Conservation (phyloP, 768 basidiomycete genomes). For the Suillus hirtellus region DNA sequence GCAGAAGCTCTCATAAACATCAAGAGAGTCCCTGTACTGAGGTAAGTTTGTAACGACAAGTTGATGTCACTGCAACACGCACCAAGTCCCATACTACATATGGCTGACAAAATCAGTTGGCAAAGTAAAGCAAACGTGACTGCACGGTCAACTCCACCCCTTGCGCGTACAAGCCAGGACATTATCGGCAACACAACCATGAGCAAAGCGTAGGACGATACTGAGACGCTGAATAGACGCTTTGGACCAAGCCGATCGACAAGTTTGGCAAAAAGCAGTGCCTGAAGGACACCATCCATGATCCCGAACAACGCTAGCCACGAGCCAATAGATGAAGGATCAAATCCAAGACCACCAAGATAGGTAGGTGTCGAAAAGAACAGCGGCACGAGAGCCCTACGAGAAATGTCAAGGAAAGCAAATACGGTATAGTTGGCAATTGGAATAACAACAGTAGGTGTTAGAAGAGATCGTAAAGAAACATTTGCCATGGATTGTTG, state of each 20-base stretch:
- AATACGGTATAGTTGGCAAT: slow-evolving; percentile 43
- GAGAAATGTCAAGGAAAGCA: slow-evolving; percentile 43
- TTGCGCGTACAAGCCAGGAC: slow-evolving; percentile 36
- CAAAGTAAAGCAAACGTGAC: slow-evolving; percentile 39
- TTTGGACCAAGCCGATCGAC: slow-evolving; percentile 44
- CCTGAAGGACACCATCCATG: slow-evolving; percentile 40
- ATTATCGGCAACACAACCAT: slow-evolving; percentile 47
- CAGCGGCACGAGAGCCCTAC: slow-evolving; percentile 44
- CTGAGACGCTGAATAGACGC: slow-evolving; percentile 38
- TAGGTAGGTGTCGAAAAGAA: slow-evolving; percentile 45
- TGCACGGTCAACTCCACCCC: slow-evolving; percentile 32
- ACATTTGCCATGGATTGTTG: slow-evolving; percentile 23
- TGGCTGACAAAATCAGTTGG: slow-evolving; percentile 26
- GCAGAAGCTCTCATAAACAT: slow-evolving; percentile 54
- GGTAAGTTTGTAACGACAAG: slow-evolving; percentile 5
- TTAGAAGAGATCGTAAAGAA: slow-evolving; percentile 32
- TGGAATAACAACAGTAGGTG: slow-evolving; percentile 39
- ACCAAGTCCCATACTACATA: slow-evolving; percentile 47
- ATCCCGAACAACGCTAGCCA: slow-evolving; percentile 39
- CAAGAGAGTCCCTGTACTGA: slow-evolving; percentile 48
- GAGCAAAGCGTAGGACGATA: slow-evolving; percentile 40
- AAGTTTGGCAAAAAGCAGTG: slow-evolving; percentile 39
- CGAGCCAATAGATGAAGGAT: slow-evolving; percentile 42
- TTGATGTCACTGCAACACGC: slow-evolving; percentile 14
- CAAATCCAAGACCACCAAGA: slow-evolving; percentile 44